Percentiles rank a stretch among this genome's conserved stretches.
Evolutionary conservation across 176 grass and related monocot genomes (phyloP).

Genomic region (Aegilops speltoides): DNA sequence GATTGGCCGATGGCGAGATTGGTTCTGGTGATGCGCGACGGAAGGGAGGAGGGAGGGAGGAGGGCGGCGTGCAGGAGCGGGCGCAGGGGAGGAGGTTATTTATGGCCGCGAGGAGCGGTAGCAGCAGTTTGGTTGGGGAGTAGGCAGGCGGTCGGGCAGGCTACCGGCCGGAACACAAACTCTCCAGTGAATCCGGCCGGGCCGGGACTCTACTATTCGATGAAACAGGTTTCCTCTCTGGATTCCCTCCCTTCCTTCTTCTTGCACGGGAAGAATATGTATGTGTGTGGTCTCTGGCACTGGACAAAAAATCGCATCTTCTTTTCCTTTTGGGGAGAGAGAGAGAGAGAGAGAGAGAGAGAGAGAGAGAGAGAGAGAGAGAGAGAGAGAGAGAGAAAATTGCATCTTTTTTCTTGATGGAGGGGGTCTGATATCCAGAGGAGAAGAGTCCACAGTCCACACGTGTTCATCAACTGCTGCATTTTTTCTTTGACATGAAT

Average conservation of each 20-base stretch:
- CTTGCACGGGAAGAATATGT: not conserved
- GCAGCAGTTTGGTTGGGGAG: slow-evolving; percentile 36
- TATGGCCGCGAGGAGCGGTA: slow-evolving; percentile 38
- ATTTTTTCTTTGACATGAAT: too few species aligned
- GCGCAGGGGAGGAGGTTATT: slow-evolving; percentile 34
- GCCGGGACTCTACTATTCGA: not conserved
- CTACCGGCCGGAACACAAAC: not conserved
- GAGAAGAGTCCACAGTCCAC: too few species aligned
- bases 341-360: too few species aligned
- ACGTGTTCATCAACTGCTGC: too few species aligned
- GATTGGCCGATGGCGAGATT: not conserved
- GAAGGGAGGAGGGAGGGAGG: not conserved
- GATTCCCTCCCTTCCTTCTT: not conserved
- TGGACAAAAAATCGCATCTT: not conserved
- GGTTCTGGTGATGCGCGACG: too few species aligned
- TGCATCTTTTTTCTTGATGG: too few species aligned
- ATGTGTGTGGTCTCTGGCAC: not conserved
- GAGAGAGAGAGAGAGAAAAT: too few species aligned
- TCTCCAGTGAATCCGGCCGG: not conserved
- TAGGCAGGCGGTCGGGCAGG: not conserved
- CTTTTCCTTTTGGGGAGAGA: not conserved
- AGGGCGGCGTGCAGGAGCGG: not conserved
- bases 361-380: too few species aligned
- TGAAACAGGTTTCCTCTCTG: not conserved
- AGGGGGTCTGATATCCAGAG: too few species aligned